Conservation (phyloP, 2,329 filamentous ascomycete species). For the Pseudocercospora crystallina region DNA sequence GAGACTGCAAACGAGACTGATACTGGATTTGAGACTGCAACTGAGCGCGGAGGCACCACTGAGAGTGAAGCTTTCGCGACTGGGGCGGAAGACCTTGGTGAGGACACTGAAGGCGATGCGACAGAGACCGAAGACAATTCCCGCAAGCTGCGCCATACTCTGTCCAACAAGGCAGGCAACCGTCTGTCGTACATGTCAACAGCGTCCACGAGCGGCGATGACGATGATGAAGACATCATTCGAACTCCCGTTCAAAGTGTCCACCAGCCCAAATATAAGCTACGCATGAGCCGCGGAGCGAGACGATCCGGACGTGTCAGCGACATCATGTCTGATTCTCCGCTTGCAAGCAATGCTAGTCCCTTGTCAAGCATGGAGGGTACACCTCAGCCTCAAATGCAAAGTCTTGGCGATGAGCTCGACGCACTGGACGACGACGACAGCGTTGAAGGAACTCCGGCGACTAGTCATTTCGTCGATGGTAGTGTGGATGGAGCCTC, state of each 20-base stretch:
- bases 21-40: constrained; percentile 66
- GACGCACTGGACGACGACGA: constrained; percentile 68
- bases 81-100: constrained; percentile 75
- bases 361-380: constrained; percentile 32
- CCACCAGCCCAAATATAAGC: constrained; percentile 67
- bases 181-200: constrained; percentile 79
- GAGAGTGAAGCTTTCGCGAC: constrained; percentile 90
- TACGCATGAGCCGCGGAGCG: constrained; percentile 64
- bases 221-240: constrained; percentile 57
- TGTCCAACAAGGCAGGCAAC: constrained; percentile 52
- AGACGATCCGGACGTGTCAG: constrained; percentile 51
- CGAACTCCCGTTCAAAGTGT: constrained; percentile 65
- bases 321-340: constrained; percentile 35
- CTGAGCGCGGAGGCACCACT: constrained; percentile 71
- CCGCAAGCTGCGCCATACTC: constrained; percentile 16
- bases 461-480: constrained; percentile 19
- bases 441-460: constrained; percentile 52
- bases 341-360: constrained; percentile 22
- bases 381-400: constrained; percentile 49
- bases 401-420: constrained; percentile 89
- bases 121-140: constrained; percentile 75
- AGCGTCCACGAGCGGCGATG: constrained; percentile 79
- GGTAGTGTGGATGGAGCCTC: constrained; percentile 17
- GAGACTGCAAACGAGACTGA: constrained; percentile 76
- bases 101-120: constrained; percentile 64